phyloP scores from a whole-genome alignment of 2,329 filamentous ascomycete genomes.

The Cercospora sp. region DNA sequence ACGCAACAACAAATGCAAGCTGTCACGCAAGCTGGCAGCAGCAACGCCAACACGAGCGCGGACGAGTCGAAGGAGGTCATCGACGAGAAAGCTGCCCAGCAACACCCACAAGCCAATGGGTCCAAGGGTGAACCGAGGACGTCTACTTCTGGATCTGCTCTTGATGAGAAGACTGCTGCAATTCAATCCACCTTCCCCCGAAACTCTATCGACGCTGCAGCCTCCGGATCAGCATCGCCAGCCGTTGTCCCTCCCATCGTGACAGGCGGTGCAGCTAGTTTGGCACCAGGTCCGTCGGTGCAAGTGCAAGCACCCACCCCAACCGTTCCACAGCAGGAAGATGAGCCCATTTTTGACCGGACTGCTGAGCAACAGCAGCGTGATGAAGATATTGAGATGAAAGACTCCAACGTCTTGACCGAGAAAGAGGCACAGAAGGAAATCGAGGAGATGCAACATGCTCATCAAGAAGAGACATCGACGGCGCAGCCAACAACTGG shows the following conservation, averaged over 20 bases:
- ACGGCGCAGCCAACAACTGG: conserved; percentile 27
- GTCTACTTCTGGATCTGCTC: conserved; percentile 20
- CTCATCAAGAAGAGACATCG: conserved; percentile 15
- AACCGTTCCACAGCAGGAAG: conserved; percentile 41
- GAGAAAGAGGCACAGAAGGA: conserved; percentile 48
- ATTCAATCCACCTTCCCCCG: conserved; percentile 13
- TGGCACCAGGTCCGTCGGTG: conserved; percentile 37
- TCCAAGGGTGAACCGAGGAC: conserved; percentile 18
- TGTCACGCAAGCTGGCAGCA: conserved; percentile 48
- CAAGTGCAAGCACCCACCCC: conserved; percentile 50
- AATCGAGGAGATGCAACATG: conserved; percentile 24
- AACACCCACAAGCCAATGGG: conserved; percentile 18
- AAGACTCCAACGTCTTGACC: conserved; percentile 51
- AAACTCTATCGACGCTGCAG: conserved; percentile 1
- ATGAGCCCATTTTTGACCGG: conserved; percentile 49
- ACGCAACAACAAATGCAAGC: conserved; percentile 47
- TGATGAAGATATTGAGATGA: conserved; percentile 64
- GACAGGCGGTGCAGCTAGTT: not conserved
- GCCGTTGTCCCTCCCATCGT: conserved; percentile 8
- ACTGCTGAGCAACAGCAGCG: conserved; percentile 50
- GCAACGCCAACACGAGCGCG: conserved; percentile 45
- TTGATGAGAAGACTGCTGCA: conserved; percentile 23
- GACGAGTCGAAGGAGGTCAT: conserved; percentile 48
- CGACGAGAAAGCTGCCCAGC: conserved; percentile 44
- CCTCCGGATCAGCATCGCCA: not conserved